Percentiles rank a stretch among this genome's conserved stretches.
phyloP scores from a whole-genome alignment of 2,329 filamentous ascomycete species.

The Trichoderma asperellum region DNA sequence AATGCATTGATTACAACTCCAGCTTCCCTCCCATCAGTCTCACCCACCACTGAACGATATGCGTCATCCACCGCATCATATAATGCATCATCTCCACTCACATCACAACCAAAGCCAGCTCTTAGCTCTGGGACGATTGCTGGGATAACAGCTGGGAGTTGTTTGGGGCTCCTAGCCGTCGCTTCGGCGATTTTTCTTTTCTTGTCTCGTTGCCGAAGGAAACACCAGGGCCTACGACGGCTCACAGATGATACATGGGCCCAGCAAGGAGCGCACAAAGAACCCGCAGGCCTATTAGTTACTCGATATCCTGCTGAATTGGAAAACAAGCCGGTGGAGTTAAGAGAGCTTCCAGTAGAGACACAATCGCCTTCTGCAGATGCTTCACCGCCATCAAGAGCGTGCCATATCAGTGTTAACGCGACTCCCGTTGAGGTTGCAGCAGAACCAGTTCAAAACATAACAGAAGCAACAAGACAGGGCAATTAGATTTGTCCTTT shows the following conservation, averaged over 20 bases:
- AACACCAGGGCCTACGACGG: neutral
- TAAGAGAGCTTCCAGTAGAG: constrained; percentile 28
- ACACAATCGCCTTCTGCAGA: neutral
- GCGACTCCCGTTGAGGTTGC: constrained; percentile 20
- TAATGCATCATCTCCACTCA: neutral
- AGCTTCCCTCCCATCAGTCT: neutral
- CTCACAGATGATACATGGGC: constrained; percentile 24
- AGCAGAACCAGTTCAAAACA: constrained; percentile 2
- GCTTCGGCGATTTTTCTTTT: constrained; percentile 13
- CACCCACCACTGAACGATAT: neutral
- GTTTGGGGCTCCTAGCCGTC: constrained; percentile 17
- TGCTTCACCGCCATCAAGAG: neutral
- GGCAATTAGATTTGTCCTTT: neutral
- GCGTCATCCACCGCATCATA: constrained; percentile 1
- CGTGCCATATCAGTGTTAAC: constrained; percentile 23
- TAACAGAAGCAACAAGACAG: neutral
- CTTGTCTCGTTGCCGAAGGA: constrained; percentile 12
- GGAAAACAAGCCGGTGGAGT: constrained; percentile 26
- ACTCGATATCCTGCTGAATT: constrained; percentile 25
- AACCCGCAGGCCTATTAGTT: neutral
- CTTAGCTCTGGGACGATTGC: constrained; percentile 28
- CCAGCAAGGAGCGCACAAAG: constrained; percentile 10
- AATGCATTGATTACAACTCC: neutral
- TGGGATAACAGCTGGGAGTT: constrained; percentile 31
- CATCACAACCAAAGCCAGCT: neutral